phyloP scores from a whole-genome alignment of 2,329 filamentous ascomycete species.

The Atkinsonella texensis region DNA sequence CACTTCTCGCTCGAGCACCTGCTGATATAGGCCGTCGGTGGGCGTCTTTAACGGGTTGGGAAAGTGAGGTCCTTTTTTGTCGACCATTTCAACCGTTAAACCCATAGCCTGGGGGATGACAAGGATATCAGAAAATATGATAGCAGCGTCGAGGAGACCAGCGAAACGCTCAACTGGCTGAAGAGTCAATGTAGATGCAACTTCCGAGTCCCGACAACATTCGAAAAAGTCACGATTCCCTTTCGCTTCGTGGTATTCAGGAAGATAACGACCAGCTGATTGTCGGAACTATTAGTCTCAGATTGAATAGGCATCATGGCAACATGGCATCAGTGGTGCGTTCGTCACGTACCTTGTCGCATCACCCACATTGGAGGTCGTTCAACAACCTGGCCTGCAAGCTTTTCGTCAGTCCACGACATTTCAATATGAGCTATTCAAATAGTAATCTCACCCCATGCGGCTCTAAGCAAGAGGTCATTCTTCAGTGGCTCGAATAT shows the following conservation, averaged over 20 bases:
- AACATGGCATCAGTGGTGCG: background rate
- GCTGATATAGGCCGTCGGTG: slow-evolving; percentile 68
- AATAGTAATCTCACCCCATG: slow-evolving; percentile 53
- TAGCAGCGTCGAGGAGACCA: slow-evolving; percentile 87
- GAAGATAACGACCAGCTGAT: slow-evolving; percentile 86
- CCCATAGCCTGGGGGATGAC: slow-evolving; percentile 97
- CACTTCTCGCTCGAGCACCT: slow-evolving; percentile 66
- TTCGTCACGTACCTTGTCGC: slow-evolving; percentile 65
- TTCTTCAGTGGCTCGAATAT: slow-evolving; percentile 81
- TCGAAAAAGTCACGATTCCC: slow-evolving; percentile 89
- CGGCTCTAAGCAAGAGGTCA: slow-evolving; percentile 80
- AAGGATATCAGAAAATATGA: slow-evolving; percentile 98
- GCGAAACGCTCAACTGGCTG: slow-evolving; percentile 89
- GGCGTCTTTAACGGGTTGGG: slow-evolving; percentile 71
- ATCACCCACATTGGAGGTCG: slow-evolving; percentile 97
- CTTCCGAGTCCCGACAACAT: slow-evolving; percentile 86
- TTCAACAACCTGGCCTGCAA: slow-evolving; percentile 73
- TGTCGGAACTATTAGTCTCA: background rate
- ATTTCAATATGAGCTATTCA: background rate
- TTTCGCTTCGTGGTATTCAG: slow-evolving; percentile 95
- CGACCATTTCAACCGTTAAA: slow-evolving; percentile 97
- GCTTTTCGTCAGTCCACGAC: slow-evolving; percentile 1
- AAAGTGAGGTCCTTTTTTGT: slow-evolving; percentile 94
- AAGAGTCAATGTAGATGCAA: slow-evolving; percentile 84
- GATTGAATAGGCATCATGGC: no score